Base-by-base conservation (phyloP, 441 rosid genomes). In the Arabidopsis lyrata region DNA sequence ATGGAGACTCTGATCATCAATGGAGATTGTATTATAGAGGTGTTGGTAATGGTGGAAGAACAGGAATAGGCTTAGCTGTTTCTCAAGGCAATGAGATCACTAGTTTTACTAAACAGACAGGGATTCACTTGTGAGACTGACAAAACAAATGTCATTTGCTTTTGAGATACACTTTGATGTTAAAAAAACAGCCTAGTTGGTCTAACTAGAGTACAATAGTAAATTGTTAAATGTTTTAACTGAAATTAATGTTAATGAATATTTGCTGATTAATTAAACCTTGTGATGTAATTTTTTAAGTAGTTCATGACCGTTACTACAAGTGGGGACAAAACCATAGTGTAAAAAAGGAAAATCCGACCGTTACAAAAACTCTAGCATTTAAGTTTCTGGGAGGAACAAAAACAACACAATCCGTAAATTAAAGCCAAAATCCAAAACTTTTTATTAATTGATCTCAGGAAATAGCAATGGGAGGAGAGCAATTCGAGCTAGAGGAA, bases 21-120 rank as follows among this genome's bases (percentile, higher is more conserved):
- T 85, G 88, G 88, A 78, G 88, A 57, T 56, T 84, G 74, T 87
- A 84, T 61, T 86, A 83, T 50, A 82, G 75, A 61, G 89, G 88
- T 24, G 18, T 80, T 38, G 85, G 87, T 7, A 67, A 77, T 41
- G 80, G 80, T 14, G 87, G 89, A 64, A 84, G 78, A 78, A 70
- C 81, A 41, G 86, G 87, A 68, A 87, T 83, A 6, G 87, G 89
- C 2, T 60, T 87, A 54, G 88, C 88, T n/a, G 80, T 77, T 2
- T 86, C 84, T 53, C 74, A 79, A 13, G 89, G 89, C 0, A 77
- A 27, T 74, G 72, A 73, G 15, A 24, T 82, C 53, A 79, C 62
- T 55, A 81, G 24, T 64, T 85, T 87, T 53, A 83, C 74, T 48
- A 84, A 82, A 76, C 84, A 84, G 83, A 63, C 73, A 10, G 83